Base-by-base conservation (phyloP, 805 yeast species). In the Debaryomyces prosopidis region DNA sequence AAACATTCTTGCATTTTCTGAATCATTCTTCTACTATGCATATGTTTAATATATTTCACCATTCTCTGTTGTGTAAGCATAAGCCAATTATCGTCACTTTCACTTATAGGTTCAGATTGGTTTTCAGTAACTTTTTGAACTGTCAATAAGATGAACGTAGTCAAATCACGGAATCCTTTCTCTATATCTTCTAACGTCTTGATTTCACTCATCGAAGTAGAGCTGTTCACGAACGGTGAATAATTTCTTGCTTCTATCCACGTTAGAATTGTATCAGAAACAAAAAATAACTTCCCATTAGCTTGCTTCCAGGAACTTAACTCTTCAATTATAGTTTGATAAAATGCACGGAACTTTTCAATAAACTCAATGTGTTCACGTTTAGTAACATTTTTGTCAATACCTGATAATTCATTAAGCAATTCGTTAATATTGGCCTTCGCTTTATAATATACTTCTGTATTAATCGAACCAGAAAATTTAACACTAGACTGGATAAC, bases 31-130 rank as follows among this genome's bases (percentile, higher is more conserved):
- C 54, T 55, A 30, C 67, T 57, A 41, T 76, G 76, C n/a, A 79
- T 59, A 1, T 71, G 48, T 42, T 77, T 80, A 5, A 77, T 54
- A 39, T 75, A 65, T 14, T 62, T 63, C 16, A 63, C 57, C 3
- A 80, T 52, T 35, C 74, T 69, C 36, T 68, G 74, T 46, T 84
- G 84, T 1, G 82, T 52, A 1, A 55, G 44, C 3, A 71, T 61
- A 27, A 89, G 71, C 96, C 96, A 91, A n/a, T 73, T 70, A 47
- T 87, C 91, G 19, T 61, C 63, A 15, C 76, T 82, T 16, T 69
- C 78, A 1, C 63, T 50, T 2, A 80, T 53, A 1, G 53, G 42
- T 2, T 51, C 62, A 20, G 54, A 51, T 40, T 72, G 72, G 9
- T 58, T 51, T 28, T 69, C 79, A 39, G 68, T 66, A 7, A 77